Percentiles rank a stretch among this genome's conserved stretches.
phyloP scores from a whole-genome alignment of 75 land plant species.

The Sequoiadendron giganteum region DNA sequence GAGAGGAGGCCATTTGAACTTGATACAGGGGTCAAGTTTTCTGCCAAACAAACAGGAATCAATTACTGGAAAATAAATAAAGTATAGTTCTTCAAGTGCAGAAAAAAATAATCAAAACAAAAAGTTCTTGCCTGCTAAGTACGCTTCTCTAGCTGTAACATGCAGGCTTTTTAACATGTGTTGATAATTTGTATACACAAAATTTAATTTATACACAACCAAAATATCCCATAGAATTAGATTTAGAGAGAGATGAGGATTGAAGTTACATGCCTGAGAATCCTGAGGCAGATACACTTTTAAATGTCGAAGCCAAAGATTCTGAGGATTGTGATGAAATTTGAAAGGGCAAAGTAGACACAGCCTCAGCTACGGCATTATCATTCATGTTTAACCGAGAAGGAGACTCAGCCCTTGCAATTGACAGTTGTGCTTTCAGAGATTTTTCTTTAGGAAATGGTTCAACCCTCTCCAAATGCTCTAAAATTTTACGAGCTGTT shows the following conservation, averaged over 20 bases:
- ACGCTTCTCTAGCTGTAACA: too few species aligned
- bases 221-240: neutral
- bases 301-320: neutral
- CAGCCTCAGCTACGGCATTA: neutral
- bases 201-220: neutral
- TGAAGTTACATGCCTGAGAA: neutral
- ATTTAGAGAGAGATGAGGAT: neutral
- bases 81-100: neutral
- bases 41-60: neutral
- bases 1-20: neutral
- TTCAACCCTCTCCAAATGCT: conserved; percentile 41
- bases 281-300: neutral
- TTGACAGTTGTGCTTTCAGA: too few species aligned
- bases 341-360: neutral
- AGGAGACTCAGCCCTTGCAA: conserved; percentile 4
- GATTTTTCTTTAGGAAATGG: conserved; percentile 25
- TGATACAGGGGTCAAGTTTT: neutral
- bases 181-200: neutral
- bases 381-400: conserved; percentile 24
- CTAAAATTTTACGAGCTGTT: conserved; percentile 40
- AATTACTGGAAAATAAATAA: neutral
- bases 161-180: neutral
- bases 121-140: neutral
- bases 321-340: neutral
- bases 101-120: neutral